Conservation (phyloP, 352 stramenopile genomes). For the Phytophthora melonis region DNA sequence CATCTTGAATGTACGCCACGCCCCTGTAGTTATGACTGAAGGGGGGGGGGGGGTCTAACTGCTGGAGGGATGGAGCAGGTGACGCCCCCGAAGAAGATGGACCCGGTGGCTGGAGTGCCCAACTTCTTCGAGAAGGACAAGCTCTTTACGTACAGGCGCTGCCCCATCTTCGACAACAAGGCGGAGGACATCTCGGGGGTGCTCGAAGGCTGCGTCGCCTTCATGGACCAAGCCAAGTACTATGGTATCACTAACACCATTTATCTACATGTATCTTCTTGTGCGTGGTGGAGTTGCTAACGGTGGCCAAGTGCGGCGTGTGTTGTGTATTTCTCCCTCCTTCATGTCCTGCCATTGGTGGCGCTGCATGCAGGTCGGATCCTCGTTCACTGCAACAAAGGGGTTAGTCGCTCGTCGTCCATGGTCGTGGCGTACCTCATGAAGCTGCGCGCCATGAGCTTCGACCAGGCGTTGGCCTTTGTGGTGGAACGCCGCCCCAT, state of each 20-base stretch:
- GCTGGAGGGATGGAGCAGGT: conserved; percentile 49
- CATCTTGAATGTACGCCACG: conserved; percentile 74
- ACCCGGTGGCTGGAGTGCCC: conserved; percentile 86
- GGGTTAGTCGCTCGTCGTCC: conserved; percentile 89
- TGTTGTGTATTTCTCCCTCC: conserved; percentile 22
- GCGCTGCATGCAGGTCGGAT: conserved; percentile 64
- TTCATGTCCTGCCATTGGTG: conserved; percentile 5
- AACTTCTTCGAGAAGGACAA: conserved; percentile 94
- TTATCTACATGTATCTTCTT: not conserved
- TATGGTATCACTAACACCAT: conserved; percentile 71
- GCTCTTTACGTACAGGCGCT: conserved; percentile 81
- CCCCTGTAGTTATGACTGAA: not conserved
- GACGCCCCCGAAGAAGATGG: conserved; percentile 77
- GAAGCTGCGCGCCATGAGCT: conserved; percentile 75
- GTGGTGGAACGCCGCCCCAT: conserved; percentile 63
- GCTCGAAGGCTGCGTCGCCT: conserved; percentile 85
- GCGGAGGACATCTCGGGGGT: conserved; percentile 88
- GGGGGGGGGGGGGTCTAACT: not conserved
- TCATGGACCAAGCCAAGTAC: conserved; percentile 93
- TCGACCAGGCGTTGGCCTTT: conserved; percentile 71
- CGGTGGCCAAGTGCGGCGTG: conserved; percentile 44
- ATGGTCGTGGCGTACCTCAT: conserved; percentile 94
- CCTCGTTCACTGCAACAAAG: conserved; percentile 94
- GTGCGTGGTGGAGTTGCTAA: conserved; percentile 38
- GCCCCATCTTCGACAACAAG: conserved; percentile 91